Base-by-base conservation (phyloP, 2,329 filamentous ascomycete species). In the Grosmannia serpens region DNA sequence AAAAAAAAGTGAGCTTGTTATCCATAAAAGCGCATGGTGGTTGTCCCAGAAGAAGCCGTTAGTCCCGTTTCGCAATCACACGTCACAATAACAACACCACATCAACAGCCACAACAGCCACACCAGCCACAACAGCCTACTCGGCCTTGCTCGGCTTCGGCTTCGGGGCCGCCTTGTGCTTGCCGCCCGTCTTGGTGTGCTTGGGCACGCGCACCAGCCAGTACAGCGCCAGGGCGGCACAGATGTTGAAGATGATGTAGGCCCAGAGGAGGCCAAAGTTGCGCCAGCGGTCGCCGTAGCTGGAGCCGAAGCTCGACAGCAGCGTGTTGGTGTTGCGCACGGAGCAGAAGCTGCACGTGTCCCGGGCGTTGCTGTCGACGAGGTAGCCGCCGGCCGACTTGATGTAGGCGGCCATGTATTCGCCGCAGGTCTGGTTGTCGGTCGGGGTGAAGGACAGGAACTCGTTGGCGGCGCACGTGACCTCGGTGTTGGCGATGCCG, bases 391-490 rank as follows among this genome's bases (percentile, higher is more conserved):
- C 81, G 0, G 73, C 65, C 0, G 61, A 46, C 0, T 62, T 49
- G 1, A 84, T 79, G 64, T 80, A 87, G 0, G 65, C 35, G 0
- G 61, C 53, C 64, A 89, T 68, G 67, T 88, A 91, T 15, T 80
- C 66, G 0, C 62, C 67, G 66, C 88, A 91, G 0, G 79, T 87
- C 64, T 74, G 60, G n/a, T 77, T 77, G 1, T 69, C 60, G 0
- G 81, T 77, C 0, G 89, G 85, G 11, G 81, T 70, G 66, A 96
- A 86, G n/a, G 72, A 68, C 26, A 89, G 75, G 61, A 82, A 78
- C 69, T 96, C 91, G 67, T 87, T 88, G 7, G 69, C 63, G 0
- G 87, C 82, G 70, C 91, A 96, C 0, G 69, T 64, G 35, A 92
- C 83, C 0, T 72, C 54, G 0, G 82, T 82, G 65, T 87, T 85